phyloP scores from a whole-genome alignment of 2,329 filamentous ascomycete genomes.

The Cladophialophora psammophila region DNA sequence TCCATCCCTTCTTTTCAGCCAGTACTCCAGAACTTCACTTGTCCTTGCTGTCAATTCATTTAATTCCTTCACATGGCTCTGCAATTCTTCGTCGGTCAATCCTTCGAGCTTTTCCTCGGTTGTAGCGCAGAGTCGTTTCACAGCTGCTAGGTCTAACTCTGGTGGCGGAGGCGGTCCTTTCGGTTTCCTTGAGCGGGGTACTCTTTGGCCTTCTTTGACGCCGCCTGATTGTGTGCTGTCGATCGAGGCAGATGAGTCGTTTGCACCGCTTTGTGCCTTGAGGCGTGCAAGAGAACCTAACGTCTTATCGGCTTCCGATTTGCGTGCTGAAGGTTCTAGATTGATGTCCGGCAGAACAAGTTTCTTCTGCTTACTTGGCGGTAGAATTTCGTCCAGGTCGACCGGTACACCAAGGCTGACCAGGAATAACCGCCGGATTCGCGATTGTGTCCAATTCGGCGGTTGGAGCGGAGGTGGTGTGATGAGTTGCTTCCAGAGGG shows the following conservation, averaged over 20 bases:
- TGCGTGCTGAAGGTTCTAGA: constrained; percentile 61
- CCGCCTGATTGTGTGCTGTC: constrained; percentile 44
- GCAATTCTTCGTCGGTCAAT: constrained; percentile 79
- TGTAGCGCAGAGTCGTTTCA: constrained; percentile 78
- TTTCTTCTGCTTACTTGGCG: constrained; percentile 97
- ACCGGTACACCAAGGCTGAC: constrained; percentile 95
- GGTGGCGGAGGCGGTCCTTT: constrained; percentile 67
- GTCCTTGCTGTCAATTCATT: constrained; percentile 74
- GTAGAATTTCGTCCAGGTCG: constrained; percentile 95
- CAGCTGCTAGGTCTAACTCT: constrained; percentile 78
- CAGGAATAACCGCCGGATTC: constrained; percentile 91
- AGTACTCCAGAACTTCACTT: constrained; percentile 82
- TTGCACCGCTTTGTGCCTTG: constrained; percentile 44
- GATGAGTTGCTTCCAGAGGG: constrained; percentile 94
- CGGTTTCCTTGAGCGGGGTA: constrained; percentile 52
- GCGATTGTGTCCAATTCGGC: constrained; percentile 96
- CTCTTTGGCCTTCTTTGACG: constrained; percentile 30
- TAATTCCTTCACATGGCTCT: constrained; percentile 72
- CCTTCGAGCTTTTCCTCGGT: constrained; percentile 83
- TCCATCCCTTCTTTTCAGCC: constrained; percentile 84
- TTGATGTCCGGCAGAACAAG: constrained; percentile 85
- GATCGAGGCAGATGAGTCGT: constrained; percentile 44
- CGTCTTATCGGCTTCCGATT: constrained; percentile 65
- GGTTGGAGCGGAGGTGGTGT: constrained; percentile 93
- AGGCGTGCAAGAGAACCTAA: constrained; percentile 46